These are phyloP conservation scores for Verticillium tricorpus DNA, from an alignment of 2,329 filamentous ascomycete genomes.

Conservation along the genomic window DNA sequence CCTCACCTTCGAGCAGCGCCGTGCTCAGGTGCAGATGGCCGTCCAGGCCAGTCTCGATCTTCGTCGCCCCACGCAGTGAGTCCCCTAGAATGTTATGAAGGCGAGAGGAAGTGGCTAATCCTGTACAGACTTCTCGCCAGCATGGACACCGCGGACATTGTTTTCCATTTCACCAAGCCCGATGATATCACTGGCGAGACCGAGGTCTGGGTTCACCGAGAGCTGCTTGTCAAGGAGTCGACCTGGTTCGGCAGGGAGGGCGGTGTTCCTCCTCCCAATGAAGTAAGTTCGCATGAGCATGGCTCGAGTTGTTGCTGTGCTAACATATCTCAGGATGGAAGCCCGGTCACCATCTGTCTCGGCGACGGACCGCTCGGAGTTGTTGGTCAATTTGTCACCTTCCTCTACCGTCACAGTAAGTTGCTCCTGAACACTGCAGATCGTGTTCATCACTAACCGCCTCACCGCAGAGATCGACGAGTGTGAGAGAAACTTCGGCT, in stretches of 20 bases:
- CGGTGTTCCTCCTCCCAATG: conserved; percentile 22
- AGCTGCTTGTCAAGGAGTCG: conserved; percentile 26
- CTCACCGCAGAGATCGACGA: background rate
- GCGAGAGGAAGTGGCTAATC: background rate
- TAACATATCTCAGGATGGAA: conserved; percentile 19
- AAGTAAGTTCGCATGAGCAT: conserved; percentile 14
- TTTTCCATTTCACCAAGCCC: conserved; percentile 1
- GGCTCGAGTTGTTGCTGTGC: background rate
- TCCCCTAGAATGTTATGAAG: background rate
- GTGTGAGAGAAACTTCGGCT: conserved; percentile 8
- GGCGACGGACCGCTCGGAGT: background rate
- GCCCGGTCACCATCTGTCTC: conserved; percentile 11
- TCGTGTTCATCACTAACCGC: background rate
- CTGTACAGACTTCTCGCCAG: background rate
- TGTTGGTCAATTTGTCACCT: conserved; percentile 21
- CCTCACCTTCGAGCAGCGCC: background rate
- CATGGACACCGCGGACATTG: background rate
- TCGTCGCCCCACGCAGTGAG: background rate
- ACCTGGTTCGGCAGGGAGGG: conserved; percentile 24
- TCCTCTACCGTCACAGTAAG: conserved; percentile 30
- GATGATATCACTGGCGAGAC: background rate
- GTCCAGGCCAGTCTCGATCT: background rate
- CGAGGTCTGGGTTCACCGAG: conserved; percentile 20
- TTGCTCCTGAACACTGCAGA: background rate
- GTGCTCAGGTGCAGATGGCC: background rate